Conservation (phyloP, 2,329 filamentous ascomycete species). For the Colletotrichum sp. region DNA sequence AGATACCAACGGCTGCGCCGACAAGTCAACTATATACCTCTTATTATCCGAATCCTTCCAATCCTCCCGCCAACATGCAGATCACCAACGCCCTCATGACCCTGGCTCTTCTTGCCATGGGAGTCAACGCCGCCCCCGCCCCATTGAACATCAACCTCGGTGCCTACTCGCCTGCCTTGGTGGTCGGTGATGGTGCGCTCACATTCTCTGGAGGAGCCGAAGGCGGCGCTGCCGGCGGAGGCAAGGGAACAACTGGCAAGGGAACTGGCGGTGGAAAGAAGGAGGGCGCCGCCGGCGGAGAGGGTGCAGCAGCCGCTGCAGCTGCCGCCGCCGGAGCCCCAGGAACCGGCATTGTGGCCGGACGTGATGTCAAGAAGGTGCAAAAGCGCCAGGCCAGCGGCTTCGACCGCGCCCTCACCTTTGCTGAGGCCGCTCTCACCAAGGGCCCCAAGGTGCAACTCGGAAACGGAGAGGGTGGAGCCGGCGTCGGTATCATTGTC, state of each 20-base stretch:
- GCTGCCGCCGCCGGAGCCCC: neutral
- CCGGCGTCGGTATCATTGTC: slow-evolving; percentile 45
- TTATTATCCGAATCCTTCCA: neutral
- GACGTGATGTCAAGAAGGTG: neutral
- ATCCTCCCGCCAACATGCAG: neutral
- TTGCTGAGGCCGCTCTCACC: slow-evolving; percentile 41
- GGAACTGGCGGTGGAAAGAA: neutral
- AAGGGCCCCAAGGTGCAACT: slow-evolving; percentile 44
- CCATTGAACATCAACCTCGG: slow-evolving; percentile 39
- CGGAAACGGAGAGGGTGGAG: slow-evolving; percentile 41
- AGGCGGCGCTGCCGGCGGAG: slow-evolving; percentile 11
- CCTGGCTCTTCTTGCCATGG: slow-evolving; percentile 29
- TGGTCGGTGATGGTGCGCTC: slow-evolving; percentile 47
- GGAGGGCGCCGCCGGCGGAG: neutral
- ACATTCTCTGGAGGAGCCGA: slow-evolving; percentile 43
- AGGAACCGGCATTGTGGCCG: neutral
- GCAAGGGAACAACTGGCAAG: neutral
- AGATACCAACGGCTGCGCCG: slow-evolving; percentile 13
- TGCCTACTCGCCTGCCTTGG: slow-evolving; percentile 38
- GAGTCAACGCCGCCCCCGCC: slow-evolving; percentile 31
- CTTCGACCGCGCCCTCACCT: slow-evolving; percentile 44
- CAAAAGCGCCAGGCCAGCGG: slow-evolving; percentile 43
- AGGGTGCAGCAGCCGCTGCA: slow-evolving; percentile 6
- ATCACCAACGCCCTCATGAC: slow-evolving; percentile 20
- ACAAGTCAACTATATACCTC: neutral